These are phyloP conservation scores for Dendrostoma leiphaemia DNA, from an alignment of 2,329 filamentous ascomycete genomes.

Conservation along the genomic window DNA sequence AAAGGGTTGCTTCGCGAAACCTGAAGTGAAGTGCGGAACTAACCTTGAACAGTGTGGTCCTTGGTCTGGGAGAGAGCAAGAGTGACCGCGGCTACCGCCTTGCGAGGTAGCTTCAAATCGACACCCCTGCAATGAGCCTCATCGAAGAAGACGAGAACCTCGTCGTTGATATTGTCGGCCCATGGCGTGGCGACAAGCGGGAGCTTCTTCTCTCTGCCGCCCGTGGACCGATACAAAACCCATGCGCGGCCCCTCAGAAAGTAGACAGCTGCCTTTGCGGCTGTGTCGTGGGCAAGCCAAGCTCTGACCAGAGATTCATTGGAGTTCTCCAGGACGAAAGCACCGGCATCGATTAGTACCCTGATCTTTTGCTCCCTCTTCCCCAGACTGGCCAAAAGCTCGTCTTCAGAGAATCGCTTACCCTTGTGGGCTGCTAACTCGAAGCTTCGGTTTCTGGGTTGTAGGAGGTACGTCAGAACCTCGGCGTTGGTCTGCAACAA, in stretches of 20 bases:
- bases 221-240: slow-evolving; percentile 27
- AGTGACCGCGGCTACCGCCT: slow-evolving; percentile 51
- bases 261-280: slow-evolving; percentile 50
- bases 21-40: slow-evolving; percentile 4
- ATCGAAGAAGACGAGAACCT: slow-evolving; percentile 58
- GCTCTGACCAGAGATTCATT: slow-evolving; percentile 46
- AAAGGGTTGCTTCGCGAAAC: too few relatives aligned
- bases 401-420: slow-evolving; percentile 39
- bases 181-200: slow-evolving; percentile 54
- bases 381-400: slow-evolving; percentile 41
- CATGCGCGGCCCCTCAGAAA: slow-evolving; percentile 32
- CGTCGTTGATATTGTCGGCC: slow-evolving; percentile 44
- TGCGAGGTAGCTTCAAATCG: slow-evolving; percentile 52
- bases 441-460: slow-evolving; percentile 49
- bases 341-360: slow-evolving; percentile 63
- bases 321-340: slow-evolving; percentile 60
- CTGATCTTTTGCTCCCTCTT: slow-evolving; percentile 36
- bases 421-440: slow-evolving; percentile 29
- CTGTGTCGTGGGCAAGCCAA: slow-evolving; percentile 49
- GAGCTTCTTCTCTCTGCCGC: slow-evolving; percentile 25
- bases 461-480: slow-evolving; percentile 58
- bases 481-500: slow-evolving; percentile 62
- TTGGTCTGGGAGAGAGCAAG: slow-evolving; percentile 57
- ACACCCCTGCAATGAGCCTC: slow-evolving; percentile 61
- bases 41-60: slow-evolving; percentile 60